A percentile compares a stretch with the other conserved stretches of the same genome.
Evolutionary conservation across 257 asterid species (phyloP).

Genomic region (Cynanchum wilfordii): DNA sequence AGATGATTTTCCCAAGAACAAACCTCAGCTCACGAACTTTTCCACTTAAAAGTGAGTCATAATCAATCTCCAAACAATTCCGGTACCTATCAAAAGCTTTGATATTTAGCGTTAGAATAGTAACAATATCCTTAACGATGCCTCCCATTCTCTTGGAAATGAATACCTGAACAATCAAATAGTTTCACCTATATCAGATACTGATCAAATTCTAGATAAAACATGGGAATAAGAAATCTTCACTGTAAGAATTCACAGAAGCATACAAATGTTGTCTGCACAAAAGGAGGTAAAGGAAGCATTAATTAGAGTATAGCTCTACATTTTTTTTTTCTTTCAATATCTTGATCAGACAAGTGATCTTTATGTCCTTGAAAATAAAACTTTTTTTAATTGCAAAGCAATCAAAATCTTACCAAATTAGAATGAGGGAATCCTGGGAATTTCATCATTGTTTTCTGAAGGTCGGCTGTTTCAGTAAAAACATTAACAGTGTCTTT

Average conservation of each 20-base stretch:
- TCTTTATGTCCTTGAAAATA: not conserved
- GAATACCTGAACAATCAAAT: constrained; percentile 53
- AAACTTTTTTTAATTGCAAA: constrained; percentile 9
- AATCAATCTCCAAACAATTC: constrained; percentile 28
- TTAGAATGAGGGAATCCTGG: constrained; percentile 48
- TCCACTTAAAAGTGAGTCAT: constrained; percentile 39
- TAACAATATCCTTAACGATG: constrained; percentile 27
- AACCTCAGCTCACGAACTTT: constrained; percentile 46
- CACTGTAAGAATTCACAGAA: not conserved
- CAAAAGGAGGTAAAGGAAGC: not conserved
- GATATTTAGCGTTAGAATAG: constrained; percentile 25
- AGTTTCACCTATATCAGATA: not conserved
- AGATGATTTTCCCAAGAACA: constrained; percentile 65
- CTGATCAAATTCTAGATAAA: constrained; percentile 4
- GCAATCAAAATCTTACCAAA: constrained; percentile 47
- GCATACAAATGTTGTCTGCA: not conserved
- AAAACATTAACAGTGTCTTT: constrained; percentile 42
- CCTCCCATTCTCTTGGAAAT: constrained; percentile 41
- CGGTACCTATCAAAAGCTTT: constrained; percentile 20
- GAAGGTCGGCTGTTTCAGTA: constrained; percentile 37
- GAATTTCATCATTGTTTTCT: constrained; percentile 53
- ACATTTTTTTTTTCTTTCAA: not conserved
- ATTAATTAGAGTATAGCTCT: not conserved
- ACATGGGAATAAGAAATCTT: not conserved
- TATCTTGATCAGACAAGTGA: not conserved